A percentile compares a stretch with the other conserved stretches of the same genome.
These are phyloP conservation scores for Pseudophaeomoniella oleicola DNA, from an alignment of 2,329 filamentous ascomycete species.

Conservation along the genomic window DNA sequence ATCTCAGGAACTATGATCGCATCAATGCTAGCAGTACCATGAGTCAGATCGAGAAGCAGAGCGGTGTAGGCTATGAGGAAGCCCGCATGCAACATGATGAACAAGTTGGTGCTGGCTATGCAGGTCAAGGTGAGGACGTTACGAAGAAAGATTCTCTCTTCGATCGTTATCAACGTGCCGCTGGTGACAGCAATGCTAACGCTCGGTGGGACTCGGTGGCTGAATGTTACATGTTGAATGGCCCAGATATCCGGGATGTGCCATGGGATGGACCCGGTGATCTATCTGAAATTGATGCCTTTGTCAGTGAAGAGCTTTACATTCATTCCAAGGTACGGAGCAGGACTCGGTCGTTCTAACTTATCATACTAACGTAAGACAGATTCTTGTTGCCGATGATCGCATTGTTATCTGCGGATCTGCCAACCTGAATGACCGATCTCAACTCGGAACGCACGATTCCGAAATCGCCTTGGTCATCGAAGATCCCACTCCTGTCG, in stretches of 20 bases:
- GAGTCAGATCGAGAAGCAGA: constrained; percentile 22
- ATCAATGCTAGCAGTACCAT: constrained; percentile 43
- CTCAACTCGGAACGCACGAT: constrained; percentile 77
- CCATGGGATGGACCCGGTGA: constrained; percentile 42
- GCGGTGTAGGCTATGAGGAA: constrained; percentile 29
- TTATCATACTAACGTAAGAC: constrained; percentile 5
- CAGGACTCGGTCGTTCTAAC: background rate
- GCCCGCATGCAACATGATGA: constrained; percentile 27
- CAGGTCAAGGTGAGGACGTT: constrained; percentile 20
- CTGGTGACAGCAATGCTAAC: constrained; percentile 36
- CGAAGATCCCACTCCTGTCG: constrained; percentile 60
- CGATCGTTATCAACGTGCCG: constrained; percentile 58
- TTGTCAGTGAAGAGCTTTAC: constrained; percentile 49
- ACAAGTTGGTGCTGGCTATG: constrained; percentile 32
- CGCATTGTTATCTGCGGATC: constrained; percentile 71
- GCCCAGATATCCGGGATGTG: constrained; percentile 51
- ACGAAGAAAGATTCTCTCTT: constrained; percentile 29
- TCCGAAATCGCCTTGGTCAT: constrained; percentile 83
- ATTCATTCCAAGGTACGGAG: constrained; percentile 38
- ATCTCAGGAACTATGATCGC: constrained; percentile 69
- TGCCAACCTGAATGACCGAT: constrained; percentile 83
- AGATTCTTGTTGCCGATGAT: constrained; percentile 70
- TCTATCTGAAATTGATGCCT: constrained; percentile 43
- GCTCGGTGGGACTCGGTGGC: constrained; percentile 58
- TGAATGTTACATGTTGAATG: constrained; percentile 69